These are phyloP conservation scores for Pythium vanterpoolii DNA, from an alignment of 352 stramenopile genomes.

Conservation along the genomic window DNA sequence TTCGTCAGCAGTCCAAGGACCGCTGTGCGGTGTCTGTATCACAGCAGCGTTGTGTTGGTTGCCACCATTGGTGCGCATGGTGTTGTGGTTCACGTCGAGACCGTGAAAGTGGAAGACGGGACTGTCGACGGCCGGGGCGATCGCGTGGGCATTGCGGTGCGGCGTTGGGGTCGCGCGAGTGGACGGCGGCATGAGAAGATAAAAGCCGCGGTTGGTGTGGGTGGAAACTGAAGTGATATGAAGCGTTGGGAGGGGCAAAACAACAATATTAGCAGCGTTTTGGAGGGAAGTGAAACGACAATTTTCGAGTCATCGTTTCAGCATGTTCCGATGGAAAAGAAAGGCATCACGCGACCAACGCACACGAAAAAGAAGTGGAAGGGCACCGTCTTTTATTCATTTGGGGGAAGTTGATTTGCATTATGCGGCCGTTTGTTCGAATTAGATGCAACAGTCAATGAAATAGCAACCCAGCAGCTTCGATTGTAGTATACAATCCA, in stretches of 20 bases:
- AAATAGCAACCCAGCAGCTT: no score
- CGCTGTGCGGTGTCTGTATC: background rate
- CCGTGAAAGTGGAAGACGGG: conserved; percentile 21
- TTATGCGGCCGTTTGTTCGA: no score
- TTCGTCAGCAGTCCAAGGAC: conserved; percentile 52
- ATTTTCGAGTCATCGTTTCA: background rate
- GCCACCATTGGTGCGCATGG: background rate
- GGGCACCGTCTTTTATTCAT: no score
- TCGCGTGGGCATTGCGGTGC: background rate
- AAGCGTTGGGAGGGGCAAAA: no score
- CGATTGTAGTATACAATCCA: no score
- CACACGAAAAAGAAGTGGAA: no score
- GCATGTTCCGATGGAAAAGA: no score
- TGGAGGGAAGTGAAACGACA: background rate
- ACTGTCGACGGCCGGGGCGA: conserved; percentile 6
- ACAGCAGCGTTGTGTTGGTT: background rate
- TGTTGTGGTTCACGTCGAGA: background rate
- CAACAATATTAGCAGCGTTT: background rate
- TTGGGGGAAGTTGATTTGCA: no score
- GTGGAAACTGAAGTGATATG: background rate
- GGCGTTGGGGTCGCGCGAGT: background rate
- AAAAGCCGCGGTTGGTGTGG: background rate
- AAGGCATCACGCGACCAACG: no score
- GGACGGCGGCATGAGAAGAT: background rate
- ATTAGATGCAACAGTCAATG: no score